A percentile compares a stretch with the other conserved stretches of the same genome.
Evolutionary conservation across 1,284 basidiomycete species (phyloP).

Genomic region (Ustilago tritici): DNA sequence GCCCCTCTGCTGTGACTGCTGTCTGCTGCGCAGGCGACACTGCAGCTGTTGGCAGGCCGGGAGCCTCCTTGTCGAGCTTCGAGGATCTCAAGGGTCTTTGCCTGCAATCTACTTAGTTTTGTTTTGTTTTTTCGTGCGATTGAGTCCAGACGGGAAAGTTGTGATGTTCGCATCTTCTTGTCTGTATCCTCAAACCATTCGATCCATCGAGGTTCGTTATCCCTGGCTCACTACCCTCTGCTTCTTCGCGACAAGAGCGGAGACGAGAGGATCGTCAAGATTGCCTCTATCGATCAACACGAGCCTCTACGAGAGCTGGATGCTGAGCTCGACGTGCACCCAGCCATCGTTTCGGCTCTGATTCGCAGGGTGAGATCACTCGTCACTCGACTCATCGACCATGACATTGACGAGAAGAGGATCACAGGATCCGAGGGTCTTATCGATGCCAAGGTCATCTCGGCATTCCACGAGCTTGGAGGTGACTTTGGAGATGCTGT

Average conservation of each 20-base stretch:
- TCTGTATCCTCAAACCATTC: background rate
- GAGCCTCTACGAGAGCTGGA: conserved; percentile 37
- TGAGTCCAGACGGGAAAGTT: background rate
- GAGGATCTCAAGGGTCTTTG: too few species aligned
- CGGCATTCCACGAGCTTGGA: conserved; percentile 53
- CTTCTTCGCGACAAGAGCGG: background rate
- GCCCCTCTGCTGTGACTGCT: too few species aligned
- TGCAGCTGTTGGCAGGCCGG: too few species aligned
- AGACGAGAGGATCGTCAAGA: background rate
- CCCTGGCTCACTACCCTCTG: conserved; percentile 2
- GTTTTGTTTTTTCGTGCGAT: too few species aligned
- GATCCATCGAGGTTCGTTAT: background rate
- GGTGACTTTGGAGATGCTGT: conserved; percentile 60
- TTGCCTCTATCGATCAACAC: conserved; percentile 26
- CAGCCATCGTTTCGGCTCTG: conserved; percentile 52
- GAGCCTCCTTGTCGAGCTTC: too few species aligned
- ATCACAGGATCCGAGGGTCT: conserved; percentile 54
- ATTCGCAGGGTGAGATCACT: conserved; percentile 53
- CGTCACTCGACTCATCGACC: conserved; percentile 50
- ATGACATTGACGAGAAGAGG: conserved; percentile 53
- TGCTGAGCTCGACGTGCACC: conserved; percentile 45
- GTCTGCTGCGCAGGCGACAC: too few species aligned
- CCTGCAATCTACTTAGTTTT: too few species aligned
- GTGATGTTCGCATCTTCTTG: background rate
- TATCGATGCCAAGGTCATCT: conserved; percentile 43